Base-by-base conservation (phyloP, 208 protist genomes). In the Wallacemonas sp. region DNA sequence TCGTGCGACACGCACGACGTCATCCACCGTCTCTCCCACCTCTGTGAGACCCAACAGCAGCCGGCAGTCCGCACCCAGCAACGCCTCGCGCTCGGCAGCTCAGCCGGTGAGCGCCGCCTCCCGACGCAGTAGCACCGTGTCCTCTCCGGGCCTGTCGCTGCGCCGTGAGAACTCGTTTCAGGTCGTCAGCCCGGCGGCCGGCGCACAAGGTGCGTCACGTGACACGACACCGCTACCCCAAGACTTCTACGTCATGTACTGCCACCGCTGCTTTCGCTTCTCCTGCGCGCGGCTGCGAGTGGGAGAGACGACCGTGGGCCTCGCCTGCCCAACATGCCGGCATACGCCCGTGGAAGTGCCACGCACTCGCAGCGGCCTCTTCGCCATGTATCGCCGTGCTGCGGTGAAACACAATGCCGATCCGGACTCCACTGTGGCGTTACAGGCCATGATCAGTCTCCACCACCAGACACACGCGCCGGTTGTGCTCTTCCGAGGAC, bases 381-480 rank as follows among this genome's bases (percentile, higher is more conserved):
- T 30, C 45, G 45, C 45, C 45, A 53, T 53, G 45, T 53, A 53
- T 26, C 10, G 45, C 45, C 45, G 45, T 26, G 45, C 45, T 3
- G 45, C 45, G n/a, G 8, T 6, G 9, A 53, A 53, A 26, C 45
- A 53, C 45, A 53, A 53, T 26, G 45, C 45, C 10, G 45, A 53
- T 26, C 45, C 45, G 10, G 32, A 53, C 26, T 53, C 45, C 13
- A 53, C 45, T 26, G 45, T 53, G 24, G 45, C 45, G 21, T 32
- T 57, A 9, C 50, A 57, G 50, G 50, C 50, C 29, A 39, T 57
- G 50, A 34, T 57, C n/a, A 57, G 50, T 34, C 50, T 53, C 10
- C 45, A 53, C 45, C 17, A 53, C 17, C 45, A 53, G 26, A 53
- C 45, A 26, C 24, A 30, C 45, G 45, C 45, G 4, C 22, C 45